Evolutionary conservation across 176 grass and related monocot species (phyloP).

Genomic region (Oryza rufipogon): DNA sequence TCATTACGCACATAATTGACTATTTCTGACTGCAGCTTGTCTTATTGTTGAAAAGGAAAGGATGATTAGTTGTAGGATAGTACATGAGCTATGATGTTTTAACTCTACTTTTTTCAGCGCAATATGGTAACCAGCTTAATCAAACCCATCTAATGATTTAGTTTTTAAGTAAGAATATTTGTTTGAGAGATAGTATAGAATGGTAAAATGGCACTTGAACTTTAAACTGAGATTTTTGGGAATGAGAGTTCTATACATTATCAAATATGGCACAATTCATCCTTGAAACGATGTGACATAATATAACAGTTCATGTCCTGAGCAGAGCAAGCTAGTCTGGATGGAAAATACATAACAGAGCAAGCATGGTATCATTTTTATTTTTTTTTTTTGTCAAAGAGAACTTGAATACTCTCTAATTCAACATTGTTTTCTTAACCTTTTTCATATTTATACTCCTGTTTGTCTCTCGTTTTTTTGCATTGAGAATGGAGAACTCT

Average conservation of each 20-base stretch:
- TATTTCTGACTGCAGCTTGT: neutral
- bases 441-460: neutral
- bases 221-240: neutral
- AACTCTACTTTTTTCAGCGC: neutral
- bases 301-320: neutral
- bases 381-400: neutral
- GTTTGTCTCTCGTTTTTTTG: too few relatives aligned
- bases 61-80: neutral
- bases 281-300: neutral
- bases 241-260: neutral
- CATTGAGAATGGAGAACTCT: neutral
- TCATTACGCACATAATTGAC: too few relatives aligned
- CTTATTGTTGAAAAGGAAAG: neutral
- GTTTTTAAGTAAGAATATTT: neutral
- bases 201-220: neutral
- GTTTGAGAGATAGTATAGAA: neutral
- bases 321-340: neutral
- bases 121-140: slow-evolving; percentile 8
- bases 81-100: slow-evolving; percentile 10
- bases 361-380: neutral
- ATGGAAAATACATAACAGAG: neutral
- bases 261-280: neutral
- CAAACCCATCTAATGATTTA: neutral
- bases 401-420: neutral
- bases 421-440: neutral